A percentile compares a stretch with the other conserved stretches of the same genome.
These are phyloP conservation scores for Taxawa tesnikishii DNA, from an alignment of 2,329 filamentous ascomycete genomes.

Conservation along the genomic window DNA sequence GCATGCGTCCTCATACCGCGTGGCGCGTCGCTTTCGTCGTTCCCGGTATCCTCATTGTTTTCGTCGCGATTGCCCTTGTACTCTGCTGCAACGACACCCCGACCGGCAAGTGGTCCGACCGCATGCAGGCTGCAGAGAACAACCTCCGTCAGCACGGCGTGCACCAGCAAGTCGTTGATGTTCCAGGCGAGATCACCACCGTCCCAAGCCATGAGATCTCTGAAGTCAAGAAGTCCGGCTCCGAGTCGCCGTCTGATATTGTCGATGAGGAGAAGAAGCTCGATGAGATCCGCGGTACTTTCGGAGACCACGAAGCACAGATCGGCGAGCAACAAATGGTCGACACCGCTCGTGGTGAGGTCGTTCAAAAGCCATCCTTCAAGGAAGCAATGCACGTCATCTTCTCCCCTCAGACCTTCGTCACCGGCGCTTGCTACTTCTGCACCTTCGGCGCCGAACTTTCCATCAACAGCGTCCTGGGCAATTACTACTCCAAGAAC, in stretches of 20 bases:
- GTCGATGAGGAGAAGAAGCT: conserved; percentile 26
- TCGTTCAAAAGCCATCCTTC: conserved; percentile 47
- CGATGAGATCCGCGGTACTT: conserved; percentile 23
- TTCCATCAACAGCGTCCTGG: conserved; percentile 48
- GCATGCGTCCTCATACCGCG: conserved; percentile 53
- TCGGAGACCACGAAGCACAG: conserved; percentile 25
- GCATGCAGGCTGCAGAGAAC: conserved; percentile 45
- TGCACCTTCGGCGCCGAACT: conserved; percentile 50
- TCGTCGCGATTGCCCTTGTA: conserved; percentile 55
- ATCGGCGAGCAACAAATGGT: conserved; percentile 41
- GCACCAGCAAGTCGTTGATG: conserved; percentile 32
- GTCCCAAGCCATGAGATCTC: too few relatives aligned
- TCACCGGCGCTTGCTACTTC: conserved; percentile 43
- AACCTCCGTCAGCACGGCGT: conserved; percentile 36
- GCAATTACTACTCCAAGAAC: conserved; percentile 45
- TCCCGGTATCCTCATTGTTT: conserved; percentile 63
- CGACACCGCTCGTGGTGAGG: conserved; percentile 46
- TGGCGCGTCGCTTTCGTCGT: conserved; percentile 82
- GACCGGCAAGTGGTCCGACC: conserved; percentile 67
- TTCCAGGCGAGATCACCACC: conserved; percentile 36
- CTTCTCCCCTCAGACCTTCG: conserved; percentile 46
- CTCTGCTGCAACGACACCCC: conserved; percentile 71
- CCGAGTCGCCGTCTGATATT: conserved; percentile 18
- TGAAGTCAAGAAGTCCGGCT: conserved; percentile 14
- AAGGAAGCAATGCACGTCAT: conserved; percentile 49